Evolutionary conservation across 2,329 filamentous ascomycete species (phyloP), one percentile per base, ranked within the genome.

Genomic region (Magnaporthiopsis incrustans): DNA sequence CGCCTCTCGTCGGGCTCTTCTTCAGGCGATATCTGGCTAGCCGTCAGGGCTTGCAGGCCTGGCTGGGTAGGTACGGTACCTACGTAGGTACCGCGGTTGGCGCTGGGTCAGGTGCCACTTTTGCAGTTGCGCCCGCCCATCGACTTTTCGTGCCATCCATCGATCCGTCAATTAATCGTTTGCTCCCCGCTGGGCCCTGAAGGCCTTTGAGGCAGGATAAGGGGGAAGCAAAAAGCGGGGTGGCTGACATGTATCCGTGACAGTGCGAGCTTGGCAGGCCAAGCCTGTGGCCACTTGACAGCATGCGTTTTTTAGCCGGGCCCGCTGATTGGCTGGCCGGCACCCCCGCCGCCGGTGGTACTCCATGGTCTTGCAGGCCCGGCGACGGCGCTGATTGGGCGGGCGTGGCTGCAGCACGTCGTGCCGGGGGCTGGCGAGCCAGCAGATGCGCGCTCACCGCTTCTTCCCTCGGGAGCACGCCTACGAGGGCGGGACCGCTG

Each of bases 371-470:
- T 63, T 67, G 67, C 66, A 69, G 64, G 64, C 65, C 30, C 22
- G 66, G 66, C 65, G 68, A 62, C 57, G 63, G 65, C 63, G 60
- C 60, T 71, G 66, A 72, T 72, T 72, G 70, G 70, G 59, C 61
- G 61, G 50, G 44, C 7, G n/a, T 30, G 26, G 50, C 64, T 69
- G 67, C 64, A 65, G 44, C 18, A 53, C 22, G 53, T 64, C 61
- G 66, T 62, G 66, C 66, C 67, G 65, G 67, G 69, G 70, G 69
- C 70, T 71, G 70, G 70, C 70, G 66, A 65, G 65, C 67, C 65
- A 67, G 67, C 70, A 53, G 67, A 65, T 68, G 66, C 59, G 53
- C 65, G 67, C 70, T 73, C 71, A 73, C 71, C 71, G 71, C 71
- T 69, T 71, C 70, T 72, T 72, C 64, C 63, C 63, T 65, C 30